These are phyloP conservation scores for Microstegium vimineum DNA, from an alignment of 176 grass and related monocot genomes.

Conservation along the genomic window DNA sequence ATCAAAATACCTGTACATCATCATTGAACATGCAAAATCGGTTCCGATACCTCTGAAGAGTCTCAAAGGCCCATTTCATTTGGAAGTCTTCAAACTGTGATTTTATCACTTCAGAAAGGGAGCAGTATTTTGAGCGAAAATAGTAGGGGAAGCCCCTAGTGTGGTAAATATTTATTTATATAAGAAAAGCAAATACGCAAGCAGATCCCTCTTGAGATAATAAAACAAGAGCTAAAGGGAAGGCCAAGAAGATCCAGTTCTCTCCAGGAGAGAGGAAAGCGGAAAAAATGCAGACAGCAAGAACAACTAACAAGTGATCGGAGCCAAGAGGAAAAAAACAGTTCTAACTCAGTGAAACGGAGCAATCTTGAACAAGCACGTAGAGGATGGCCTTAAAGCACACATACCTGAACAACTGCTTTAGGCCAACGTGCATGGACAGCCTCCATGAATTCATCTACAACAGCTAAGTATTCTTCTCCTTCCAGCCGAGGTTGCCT, in stretches of 20 bases:
- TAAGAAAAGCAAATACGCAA: neutral
- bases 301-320: neutral
- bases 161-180: neutral
- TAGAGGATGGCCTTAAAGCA: conserved; percentile 7
- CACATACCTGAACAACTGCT: conserved; percentile 84
- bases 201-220: neutral
- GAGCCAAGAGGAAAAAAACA: neutral
- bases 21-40: conserved; percentile 98
- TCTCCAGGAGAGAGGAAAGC: neutral
- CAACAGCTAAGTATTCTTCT: conserved; percentile 83
- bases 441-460: conserved; percentile 99
- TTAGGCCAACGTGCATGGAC: conserved; percentile 89
- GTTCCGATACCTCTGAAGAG: conserved; percentile 83
- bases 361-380: conserved; percentile 9
- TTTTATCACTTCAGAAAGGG: neutral
- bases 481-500: conserved; percentile 91
- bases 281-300: neutral
- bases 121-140: neutral
- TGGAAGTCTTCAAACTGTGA: conserved; percentile 98
- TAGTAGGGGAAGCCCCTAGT: neutral
- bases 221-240: neutral
- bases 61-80: conserved; percentile 99
- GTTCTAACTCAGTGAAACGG: neutral
- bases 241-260: neutral
- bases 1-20: conserved; percentile 69